A percentile compares a stretch with the other conserved stretches of the same genome.
Conservation (phyloP, 2,329 filamentous ascomycete species). For the Balansia obtecta region DNA sequence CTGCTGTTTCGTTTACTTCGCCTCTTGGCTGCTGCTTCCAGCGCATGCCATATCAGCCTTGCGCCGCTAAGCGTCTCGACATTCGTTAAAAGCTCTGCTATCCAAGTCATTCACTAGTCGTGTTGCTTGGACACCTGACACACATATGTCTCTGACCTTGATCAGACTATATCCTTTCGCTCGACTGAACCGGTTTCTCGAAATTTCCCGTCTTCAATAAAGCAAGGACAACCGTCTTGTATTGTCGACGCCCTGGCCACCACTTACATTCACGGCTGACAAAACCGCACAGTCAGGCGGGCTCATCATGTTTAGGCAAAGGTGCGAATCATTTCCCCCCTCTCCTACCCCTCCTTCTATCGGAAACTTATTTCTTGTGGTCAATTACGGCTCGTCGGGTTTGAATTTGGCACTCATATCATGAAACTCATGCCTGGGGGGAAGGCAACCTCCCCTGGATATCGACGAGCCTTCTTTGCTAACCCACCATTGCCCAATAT, state of each 20-base stretch:
- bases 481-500: slow-evolving; percentile 1
- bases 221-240: background rate
- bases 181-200: background rate
- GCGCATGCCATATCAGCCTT: background rate
- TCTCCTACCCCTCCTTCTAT: background rate
- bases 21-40: background rate
- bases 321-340: slow-evolving; percentile 2
- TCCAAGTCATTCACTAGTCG: background rate
- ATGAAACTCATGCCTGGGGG: too few species aligned
- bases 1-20: background rate
- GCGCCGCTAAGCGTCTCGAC: background rate
- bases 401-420: too few species aligned
- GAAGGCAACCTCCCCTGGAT: background rate
- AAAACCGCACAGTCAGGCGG: background rate
- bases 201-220: background rate
- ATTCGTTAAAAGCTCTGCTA: background rate
- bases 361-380: background rate
- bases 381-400: background rate
- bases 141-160: background rate
- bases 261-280: background rate
- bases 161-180: background rate
- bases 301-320: slow-evolving; percentile 11
- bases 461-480: background rate
- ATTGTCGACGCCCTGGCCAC: background rate
- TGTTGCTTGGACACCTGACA: background rate